A percentile compares a stretch with the other conserved stretches of the same genome.
Evolutionary conservation across 345 rosid genomes (phyloP).

Genomic region (Hirschfeldia incana): DNA sequence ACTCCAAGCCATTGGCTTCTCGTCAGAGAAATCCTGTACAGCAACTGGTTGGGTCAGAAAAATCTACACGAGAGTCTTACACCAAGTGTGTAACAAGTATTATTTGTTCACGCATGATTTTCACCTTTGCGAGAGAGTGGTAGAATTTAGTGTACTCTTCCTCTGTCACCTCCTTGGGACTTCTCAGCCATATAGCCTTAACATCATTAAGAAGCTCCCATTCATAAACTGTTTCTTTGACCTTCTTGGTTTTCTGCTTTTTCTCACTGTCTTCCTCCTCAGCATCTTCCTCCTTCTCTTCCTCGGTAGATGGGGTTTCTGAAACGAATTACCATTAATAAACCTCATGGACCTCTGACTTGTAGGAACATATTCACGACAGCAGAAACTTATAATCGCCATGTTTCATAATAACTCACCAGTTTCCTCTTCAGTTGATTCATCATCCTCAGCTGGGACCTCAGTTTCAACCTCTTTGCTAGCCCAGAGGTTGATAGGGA

Average conservation of each 20-base stretch:
- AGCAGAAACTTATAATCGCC: background rate
- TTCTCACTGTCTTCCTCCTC: conserved; percentile 78
- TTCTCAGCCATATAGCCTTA: conserved; percentile 96
- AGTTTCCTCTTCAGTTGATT: conserved; percentile 73
- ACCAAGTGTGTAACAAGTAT: background rate
- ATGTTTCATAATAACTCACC: conserved; percentile 40
- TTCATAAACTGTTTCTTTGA: conserved; percentile 78
- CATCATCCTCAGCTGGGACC: conserved; percentile 88
- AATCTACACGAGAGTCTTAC: conserved; percentile 8
- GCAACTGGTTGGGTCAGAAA: conserved; percentile 24
- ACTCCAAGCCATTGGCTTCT: conserved; percentile 91
- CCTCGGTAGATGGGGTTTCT: conserved; percentile 63
- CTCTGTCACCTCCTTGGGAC: conserved; percentile 92
- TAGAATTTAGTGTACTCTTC: conserved; percentile 94
- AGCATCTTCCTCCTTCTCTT: conserved; percentile 61
- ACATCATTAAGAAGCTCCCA: conserved; percentile 98
- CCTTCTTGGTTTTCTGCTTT: conserved; percentile 74
- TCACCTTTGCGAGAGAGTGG: conserved; percentile 84
- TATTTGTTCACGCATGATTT: background rate
- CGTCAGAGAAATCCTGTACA: conserved; percentile 77
- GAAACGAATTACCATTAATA: conserved; percentile 38
- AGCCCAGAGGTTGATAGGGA: conserved; percentile 92
- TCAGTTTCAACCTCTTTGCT: conserved; percentile 93
- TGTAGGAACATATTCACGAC: conserved; percentile 7
- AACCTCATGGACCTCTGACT: conserved; percentile 8